Percentiles rank a stretch among this genome's conserved stretches.
Evolutionary conservation across 441 rosid species (phyloP).

Genomic region (Corymbia calophylla): DNA sequence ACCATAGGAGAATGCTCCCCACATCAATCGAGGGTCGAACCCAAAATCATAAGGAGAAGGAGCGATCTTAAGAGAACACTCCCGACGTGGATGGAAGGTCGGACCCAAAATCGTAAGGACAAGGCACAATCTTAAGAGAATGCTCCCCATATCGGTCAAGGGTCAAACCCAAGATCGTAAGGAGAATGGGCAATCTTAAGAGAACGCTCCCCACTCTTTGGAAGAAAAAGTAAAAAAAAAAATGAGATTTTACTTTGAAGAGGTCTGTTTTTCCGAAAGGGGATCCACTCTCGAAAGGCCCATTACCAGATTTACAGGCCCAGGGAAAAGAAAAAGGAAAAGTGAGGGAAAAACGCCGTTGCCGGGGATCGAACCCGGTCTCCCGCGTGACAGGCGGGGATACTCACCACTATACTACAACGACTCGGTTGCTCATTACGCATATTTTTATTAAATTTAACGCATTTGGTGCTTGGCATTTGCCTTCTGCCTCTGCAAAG

Average conservation of each 20-base stretch:
- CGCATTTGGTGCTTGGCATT: fast-evolving
- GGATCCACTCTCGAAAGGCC: not conserved
- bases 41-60: not conserved
- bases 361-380: slow-evolving; percentile 11
- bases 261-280: fast-evolving
- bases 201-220: not conserved
- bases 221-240: not conserved
- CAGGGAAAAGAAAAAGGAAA: not conserved
- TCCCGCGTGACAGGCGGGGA: slow-evolving; percentile 7
- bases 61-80: not conserved
- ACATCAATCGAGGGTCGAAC: not conserved
- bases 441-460: too few species aligned
- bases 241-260: not conserved
- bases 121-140: not conserved
- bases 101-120: too few species aligned
- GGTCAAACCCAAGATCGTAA: not conserved
- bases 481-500: fast-evolving
- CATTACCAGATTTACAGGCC: not conserved
- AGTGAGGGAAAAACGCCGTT: not conserved
- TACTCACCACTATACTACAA: slow-evolving; percentile 6
- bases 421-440: not conserved
- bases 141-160: not conserved
- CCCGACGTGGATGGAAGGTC: too few species aligned
- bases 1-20: not conserved
- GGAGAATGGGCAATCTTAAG: not conserved